These are phyloP conservation scores for Pulveroboletus ravenelii DNA, from an alignment of 768 basidiomycete genomes.

Conservation along the genomic window DNA sequence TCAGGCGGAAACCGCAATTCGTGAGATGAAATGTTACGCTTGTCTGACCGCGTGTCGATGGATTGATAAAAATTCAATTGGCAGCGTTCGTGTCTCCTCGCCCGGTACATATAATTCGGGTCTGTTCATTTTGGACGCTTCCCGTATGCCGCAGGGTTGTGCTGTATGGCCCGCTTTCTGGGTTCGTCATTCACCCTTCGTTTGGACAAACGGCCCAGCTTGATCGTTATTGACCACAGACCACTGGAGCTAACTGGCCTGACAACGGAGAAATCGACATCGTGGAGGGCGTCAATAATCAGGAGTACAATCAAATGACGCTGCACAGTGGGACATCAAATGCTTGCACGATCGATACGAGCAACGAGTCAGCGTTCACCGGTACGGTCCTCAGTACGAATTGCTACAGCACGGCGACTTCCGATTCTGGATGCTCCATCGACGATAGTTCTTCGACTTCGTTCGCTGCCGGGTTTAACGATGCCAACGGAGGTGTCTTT, in stretches of 20 bases:
- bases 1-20: slow-evolving; percentile 50
- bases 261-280: slow-evolving; percentile 63
- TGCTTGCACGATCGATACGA: slow-evolving; percentile 18
- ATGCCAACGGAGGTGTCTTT: slow-evolving; percentile 47
- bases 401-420: slow-evolving; percentile 38
- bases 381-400: slow-evolving; percentile 20
- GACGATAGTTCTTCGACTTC: slow-evolving; percentile 33
- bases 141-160: slow-evolving; percentile 66
- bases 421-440: slow-evolving; percentile 50
- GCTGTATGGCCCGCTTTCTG: slow-evolving; percentile 57
- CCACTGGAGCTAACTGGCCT: slow-evolving; percentile 53
- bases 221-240: slow-evolving; percentile 16
- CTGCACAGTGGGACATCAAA: slow-evolving; percentile 52
- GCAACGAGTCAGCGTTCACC: slow-evolving; percentile 14
- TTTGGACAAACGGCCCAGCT: not conserved
- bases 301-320: slow-evolving; percentile 56
- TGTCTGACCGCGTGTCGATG: not conserved
- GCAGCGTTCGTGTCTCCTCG: slow-evolving; percentile 62
- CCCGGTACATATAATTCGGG: slow-evolving; percentile 55
- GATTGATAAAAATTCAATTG: not conserved
- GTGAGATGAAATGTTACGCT: slow-evolving; percentile 25
- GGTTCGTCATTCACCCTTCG: slow-evolving; percentile 24
- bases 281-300: slow-evolving; percentile 64
- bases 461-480: slow-evolving; percentile 37
- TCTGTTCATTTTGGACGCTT: slow-evolving; percentile 70